Percentiles rank a stretch among this genome's conserved stretches.
These are phyloP conservation scores for Luvunga scandens DNA, from an alignment of 345 rosid genomes.

Conservation along the genomic window DNA sequence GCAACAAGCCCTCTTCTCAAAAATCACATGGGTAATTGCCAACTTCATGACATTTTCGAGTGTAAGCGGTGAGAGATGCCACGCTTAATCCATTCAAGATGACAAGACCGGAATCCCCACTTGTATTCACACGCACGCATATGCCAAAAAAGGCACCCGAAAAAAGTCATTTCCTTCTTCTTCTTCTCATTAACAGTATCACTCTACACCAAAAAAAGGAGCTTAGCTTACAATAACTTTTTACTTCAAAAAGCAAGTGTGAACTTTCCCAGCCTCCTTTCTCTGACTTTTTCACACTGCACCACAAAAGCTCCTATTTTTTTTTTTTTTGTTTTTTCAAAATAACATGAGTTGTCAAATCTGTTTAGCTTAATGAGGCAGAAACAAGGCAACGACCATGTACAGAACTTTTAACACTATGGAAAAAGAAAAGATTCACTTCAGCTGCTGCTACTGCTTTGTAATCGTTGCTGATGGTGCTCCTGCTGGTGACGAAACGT, in stretches of 20 bases:
- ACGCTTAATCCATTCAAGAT: background rate
- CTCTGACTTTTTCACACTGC: background rate
- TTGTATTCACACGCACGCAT: background rate
- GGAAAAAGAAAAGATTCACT: background rate
- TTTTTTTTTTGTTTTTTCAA: background rate
- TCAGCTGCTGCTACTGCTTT: background rate
- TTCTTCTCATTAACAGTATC: background rate
- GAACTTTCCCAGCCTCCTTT: background rate
- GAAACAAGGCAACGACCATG: slow-evolving; percentile 1
- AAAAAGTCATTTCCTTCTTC: background rate
- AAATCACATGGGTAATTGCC: background rate
- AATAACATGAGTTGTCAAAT: slow-evolving; percentile 1
- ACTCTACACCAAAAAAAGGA: background rate
- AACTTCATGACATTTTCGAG: background rate
- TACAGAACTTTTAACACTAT: background rate
- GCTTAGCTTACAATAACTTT: background rate
- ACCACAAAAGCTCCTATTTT: background rate
- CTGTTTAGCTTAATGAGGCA: background rate
- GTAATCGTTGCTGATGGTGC: slow-evolving; percentile 12
- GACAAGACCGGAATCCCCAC: background rate
- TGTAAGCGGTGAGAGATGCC: background rate
- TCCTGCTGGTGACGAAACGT: slow-evolving; percentile 18
- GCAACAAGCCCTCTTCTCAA: background rate
- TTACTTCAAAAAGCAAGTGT: background rate
- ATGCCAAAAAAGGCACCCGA: background rate